phyloP scores from a whole-genome alignment of 495 filamentous ascomycete genomes.

The Jackrogersella minutella region DNA sequence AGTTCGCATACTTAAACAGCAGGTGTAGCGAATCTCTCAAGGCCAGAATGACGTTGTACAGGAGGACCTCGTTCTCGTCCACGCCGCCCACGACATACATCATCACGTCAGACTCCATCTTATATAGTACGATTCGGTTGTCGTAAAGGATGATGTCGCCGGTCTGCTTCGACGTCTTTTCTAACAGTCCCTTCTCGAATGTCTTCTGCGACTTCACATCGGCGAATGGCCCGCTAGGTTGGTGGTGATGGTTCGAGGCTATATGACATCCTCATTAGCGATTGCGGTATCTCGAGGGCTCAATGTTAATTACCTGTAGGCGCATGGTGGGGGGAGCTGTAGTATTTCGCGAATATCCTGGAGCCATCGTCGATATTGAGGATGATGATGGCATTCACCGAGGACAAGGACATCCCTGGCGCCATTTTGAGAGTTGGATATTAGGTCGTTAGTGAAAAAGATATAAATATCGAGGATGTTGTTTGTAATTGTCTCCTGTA shows the following conservation, averaged over 20 bases:
- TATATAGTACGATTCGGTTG: slow-evolving; percentile 93
- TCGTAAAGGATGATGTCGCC: slow-evolving; percentile 97
- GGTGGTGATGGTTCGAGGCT: slow-evolving; percentile 37
- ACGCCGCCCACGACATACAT: slow-evolving; percentile 91
- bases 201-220: slow-evolving; percentile 90
- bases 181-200: slow-evolving; percentile 94
- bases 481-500: slow-evolving; percentile 15
- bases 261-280: slow-evolving; percentile 9
- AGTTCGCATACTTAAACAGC: slow-evolving; percentile 80
- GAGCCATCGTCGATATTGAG: slow-evolving; percentile 87
- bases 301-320: slow-evolving; percentile 44
- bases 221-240: slow-evolving; percentile 76
- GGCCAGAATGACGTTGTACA: slow-evolving; percentile 91
- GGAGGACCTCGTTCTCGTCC: slow-evolving; percentile 95
- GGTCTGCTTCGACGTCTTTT: slow-evolving; percentile 95
- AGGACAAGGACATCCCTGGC: slow-evolving; percentile 81
- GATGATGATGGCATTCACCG: slow-evolving; percentile 90
- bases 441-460: neutral
- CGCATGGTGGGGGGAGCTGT: slow-evolving; percentile 82
- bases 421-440: slow-evolving; percentile 47
- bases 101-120: slow-evolving; percentile 97
- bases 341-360: slow-evolving; percentile 96
- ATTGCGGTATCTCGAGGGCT: neutral
- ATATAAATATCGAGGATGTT: slow-evolving; percentile 8
- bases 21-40: slow-evolving; percentile 89